phyloP scores from a whole-genome alignment of 352 stramenopile genomes.

The Phytophthora lateralis region DNA sequence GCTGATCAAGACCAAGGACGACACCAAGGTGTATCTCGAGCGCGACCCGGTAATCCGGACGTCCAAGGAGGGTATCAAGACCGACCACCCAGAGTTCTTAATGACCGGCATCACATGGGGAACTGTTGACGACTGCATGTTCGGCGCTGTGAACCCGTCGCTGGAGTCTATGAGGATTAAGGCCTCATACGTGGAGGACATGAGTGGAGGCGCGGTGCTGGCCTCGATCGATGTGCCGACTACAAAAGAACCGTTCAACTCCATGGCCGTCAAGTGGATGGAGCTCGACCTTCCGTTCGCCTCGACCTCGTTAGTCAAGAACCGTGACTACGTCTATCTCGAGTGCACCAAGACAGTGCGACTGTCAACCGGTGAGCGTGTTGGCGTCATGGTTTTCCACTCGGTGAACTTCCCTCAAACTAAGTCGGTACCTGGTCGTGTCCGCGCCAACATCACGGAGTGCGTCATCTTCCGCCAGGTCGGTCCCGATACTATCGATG shows the following conservation, averaged over 20 bases:
- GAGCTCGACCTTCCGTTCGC: conserved; percentile 40
- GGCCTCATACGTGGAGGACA: conserved; percentile 49
- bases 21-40: conserved; percentile 38
- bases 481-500: conserved; percentile 43
- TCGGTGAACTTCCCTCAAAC: conserved; percentile 50
- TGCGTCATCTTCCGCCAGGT: conserved; percentile 62
- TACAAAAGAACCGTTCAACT: conserved; percentile 50
- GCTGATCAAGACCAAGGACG: conserved; percentile 35
- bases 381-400: conserved; percentile 58
- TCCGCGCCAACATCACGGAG: conserved; percentile 54
- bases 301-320: conserved; percentile 32
- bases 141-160: conserved; percentile 41
- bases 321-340: conserved; percentile 55
- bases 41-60: conserved; percentile 17
- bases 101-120: conserved; percentile 42
- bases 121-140: conserved; percentile 51
- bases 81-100: conserved; percentile 26
- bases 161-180: conserved; percentile 47
- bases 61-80: conserved; percentile 4
- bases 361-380: conserved; percentile 36
- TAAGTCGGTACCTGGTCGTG: conserved; percentile 37
- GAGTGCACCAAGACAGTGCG: conserved; percentile 45
- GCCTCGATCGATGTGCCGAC: conserved; percentile 46
- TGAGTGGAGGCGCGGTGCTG: conserved; percentile 48
- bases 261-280: conserved; percentile 43